A percentile compares a stretch with the other conserved stretches of the same genome.
Evolutionary conservation across 495 filamentous ascomycete genomes (phyloP).

Genomic region (Ramalina peruviana): DNA sequence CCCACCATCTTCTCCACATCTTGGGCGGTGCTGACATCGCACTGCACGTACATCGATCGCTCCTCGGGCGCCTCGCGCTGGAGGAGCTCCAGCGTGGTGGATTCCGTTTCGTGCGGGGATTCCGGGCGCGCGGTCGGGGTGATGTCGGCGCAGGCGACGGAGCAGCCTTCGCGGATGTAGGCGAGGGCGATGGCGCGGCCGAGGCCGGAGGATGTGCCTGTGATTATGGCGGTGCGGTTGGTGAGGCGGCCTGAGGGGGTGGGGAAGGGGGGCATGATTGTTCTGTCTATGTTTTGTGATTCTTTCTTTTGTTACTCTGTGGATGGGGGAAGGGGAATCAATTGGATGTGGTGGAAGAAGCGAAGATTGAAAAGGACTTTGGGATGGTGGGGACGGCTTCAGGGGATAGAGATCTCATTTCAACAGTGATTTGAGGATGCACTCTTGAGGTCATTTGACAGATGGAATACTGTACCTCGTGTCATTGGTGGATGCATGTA

Average conservation of each 20-base stretch:
- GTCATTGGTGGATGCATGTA: no score
- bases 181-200: conserved; percentile 21
- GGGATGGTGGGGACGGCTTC: no score
- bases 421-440: no score
- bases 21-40: conserved; percentile 28
- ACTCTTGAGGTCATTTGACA: no score
- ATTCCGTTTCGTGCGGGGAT: conserved; percentile 16
- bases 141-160: conserved; percentile 34
- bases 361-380: no score
- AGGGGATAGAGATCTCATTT: no score
- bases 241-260: conserved; percentile 12
- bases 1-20: conserved; percentile 26
- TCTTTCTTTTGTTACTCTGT: no score
- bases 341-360: no score
- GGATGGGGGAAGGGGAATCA: no score
- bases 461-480: no score
- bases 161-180: conserved; percentile 31
- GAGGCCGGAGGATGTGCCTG: conserved; percentile 31
- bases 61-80: conserved; percentile 12
- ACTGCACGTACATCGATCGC: conserved; percentile 28
- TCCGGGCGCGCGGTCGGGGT: conserved; percentile 16
- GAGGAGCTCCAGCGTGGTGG: conserved; percentile 28
- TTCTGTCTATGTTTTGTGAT: no score
- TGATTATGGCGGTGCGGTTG: conserved; percentile 32
- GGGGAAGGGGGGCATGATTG: no score